phyloP scores from a whole-genome alignment of 495 filamentous ascomycete species.

The Penicillium bialowiezense region DNA sequence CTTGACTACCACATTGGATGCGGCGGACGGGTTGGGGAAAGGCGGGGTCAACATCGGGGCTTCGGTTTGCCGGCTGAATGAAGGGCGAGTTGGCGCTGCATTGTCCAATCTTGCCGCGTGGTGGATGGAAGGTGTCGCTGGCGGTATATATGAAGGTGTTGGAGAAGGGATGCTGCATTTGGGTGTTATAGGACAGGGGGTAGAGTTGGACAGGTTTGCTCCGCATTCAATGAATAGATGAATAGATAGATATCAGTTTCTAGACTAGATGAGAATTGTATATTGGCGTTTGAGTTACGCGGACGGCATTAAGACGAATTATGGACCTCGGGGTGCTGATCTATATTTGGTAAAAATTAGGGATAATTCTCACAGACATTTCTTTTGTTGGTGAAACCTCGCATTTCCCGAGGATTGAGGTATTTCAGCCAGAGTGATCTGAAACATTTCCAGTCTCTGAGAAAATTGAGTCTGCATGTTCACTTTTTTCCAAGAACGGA shows the following conservation, averaged over 20 bases:
- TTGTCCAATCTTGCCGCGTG: constrained; percentile 50
- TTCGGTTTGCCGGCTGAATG: constrained; percentile 50
- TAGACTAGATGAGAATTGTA: background rate
- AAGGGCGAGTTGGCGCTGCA: constrained; percentile 53
- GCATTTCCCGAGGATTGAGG: too few relatives aligned
- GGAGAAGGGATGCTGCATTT: constrained; percentile 56
- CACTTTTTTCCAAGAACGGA: too few relatives aligned
- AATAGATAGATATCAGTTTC: constrained; percentile 7
- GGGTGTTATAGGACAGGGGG: constrained; percentile 30
- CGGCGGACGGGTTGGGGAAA: constrained; percentile 53
- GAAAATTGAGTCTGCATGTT: too few relatives aligned
- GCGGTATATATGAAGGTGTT: constrained; percentile 63
- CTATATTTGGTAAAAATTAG: too few relatives aligned
- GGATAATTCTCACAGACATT: too few relatives aligned
- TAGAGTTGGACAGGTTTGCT: constrained; percentile 21
- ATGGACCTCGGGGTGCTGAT: too few relatives aligned
- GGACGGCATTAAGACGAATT: too few relatives aligned
- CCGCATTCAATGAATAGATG: constrained; percentile 5
- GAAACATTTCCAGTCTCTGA: too few relatives aligned
- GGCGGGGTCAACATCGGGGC: constrained; percentile 46
- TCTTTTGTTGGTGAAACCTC: too few relatives aligned
- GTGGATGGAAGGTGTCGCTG: constrained; percentile 58
- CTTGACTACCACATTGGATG: constrained; percentile 44
- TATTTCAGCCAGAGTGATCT: too few relatives aligned
- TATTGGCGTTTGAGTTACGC: background rate